These are phyloP conservation scores for Codiaeum variegatum DNA, from an alignment of 441 rosid genomes.

Conservation along the genomic window DNA sequence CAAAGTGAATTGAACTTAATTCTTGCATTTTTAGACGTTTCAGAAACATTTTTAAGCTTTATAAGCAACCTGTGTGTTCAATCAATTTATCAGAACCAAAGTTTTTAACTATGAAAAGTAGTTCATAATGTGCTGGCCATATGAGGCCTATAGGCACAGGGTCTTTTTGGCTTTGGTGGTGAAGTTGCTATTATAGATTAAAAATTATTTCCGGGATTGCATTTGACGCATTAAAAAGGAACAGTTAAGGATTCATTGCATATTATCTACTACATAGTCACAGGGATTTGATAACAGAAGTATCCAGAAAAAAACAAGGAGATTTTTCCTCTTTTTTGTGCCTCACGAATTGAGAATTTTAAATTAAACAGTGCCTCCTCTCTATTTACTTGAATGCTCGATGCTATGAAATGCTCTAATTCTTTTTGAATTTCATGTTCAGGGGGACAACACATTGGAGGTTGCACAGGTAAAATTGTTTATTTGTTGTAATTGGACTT, in stretches of 20 bases:
- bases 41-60: not conserved
- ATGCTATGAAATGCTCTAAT: slow-evolving; percentile 9
- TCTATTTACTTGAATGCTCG: not conserved
- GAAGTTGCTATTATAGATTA: too few relatives aligned
- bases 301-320: not conserved
- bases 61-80: not conserved
- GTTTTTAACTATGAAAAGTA: not conserved
- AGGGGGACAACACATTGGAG: slow-evolving; percentile 89
- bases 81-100: not conserved
- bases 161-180: not conserved
- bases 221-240: too few relatives aligned
- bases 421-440: slow-evolving; percentile 27
- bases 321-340: not conserved
- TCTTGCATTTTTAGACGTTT: too few relatives aligned
- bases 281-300: not conserved
- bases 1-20: too few relatives aligned
- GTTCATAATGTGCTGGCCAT: not conserved
- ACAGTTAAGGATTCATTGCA: not conserved
- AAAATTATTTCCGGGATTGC: too few relatives aligned
- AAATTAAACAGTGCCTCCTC: not conserved
- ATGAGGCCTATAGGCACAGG: not conserved
- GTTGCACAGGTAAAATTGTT: slow-evolving; percentile 69
- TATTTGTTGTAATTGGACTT: not conserved
- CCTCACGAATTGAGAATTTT: not conserved
- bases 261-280: not conserved